Conservation (phyloP, 2,329 filamentous ascomycete species). For the Fusarium compactum region DNA sequence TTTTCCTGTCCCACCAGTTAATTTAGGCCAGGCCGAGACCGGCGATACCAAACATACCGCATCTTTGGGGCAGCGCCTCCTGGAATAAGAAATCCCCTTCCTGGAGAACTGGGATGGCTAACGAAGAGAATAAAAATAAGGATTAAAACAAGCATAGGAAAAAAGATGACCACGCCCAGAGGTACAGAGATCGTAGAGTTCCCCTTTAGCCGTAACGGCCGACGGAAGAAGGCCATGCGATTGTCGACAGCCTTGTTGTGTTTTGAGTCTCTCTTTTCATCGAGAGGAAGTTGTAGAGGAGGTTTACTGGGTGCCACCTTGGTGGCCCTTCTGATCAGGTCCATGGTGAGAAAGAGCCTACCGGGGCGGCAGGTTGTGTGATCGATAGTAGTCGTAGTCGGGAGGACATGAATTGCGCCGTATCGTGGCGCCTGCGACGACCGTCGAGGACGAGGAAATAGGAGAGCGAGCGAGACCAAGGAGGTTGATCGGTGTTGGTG, state of each 20-base stretch:
- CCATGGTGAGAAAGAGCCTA: conserved; percentile 59
- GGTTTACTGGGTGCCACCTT: conserved; percentile 60
- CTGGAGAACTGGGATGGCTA: conserved; percentile 85
- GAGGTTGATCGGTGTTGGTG: conserved; percentile 21
- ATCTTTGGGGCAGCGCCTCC: conserved; percentile 89
- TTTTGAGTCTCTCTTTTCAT: conserved; percentile 62
- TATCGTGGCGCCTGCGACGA: conserved; percentile 44
- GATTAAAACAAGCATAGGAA: conserved; percentile 90
- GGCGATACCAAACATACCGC: conserved; percentile 69
- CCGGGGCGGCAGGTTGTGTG: conserved; percentile 57
- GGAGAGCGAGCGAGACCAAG: conserved; percentile 13
- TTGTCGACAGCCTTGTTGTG: conserved; percentile 58
- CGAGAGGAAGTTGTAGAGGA: conserved; percentile 59
- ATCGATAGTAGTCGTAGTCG: conserved; percentile 48
- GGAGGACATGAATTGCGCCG: conserved; percentile 47
- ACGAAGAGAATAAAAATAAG: conserved; percentile 92
- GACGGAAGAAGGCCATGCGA: conserved; percentile 82
- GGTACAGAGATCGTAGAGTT: conserved; percentile 95
- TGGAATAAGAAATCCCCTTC: conserved; percentile 82
- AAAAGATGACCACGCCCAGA: conserved; percentile 90
- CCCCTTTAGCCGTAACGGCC: conserved; percentile 87
- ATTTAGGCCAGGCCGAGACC: conserved; percentile 3
- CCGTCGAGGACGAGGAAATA: conserved; percentile 30
- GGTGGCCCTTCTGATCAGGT: conserved; percentile 68
- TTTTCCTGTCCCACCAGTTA: conserved; percentile 74